Evolutionary conservation across 129 eudicot genomes (phyloP).

Genomic region (Mikania micrantha): DNA sequence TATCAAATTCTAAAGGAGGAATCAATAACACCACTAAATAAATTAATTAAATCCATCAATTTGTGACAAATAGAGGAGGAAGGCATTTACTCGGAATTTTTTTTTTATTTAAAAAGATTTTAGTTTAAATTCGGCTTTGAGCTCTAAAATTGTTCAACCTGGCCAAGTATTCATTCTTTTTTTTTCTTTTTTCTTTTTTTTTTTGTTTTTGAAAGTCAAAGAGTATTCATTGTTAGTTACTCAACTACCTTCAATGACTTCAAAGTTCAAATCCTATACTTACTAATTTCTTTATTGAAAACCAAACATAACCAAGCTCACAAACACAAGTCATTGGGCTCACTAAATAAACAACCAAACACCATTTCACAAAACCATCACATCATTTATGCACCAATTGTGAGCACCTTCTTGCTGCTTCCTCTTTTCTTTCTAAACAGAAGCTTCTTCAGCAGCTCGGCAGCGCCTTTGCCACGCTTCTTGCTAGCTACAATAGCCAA

Average conservation of each 20-base stretch:
- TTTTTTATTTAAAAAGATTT: too few relatives aligned
- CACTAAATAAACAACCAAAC: slow-evolving; percentile 11
- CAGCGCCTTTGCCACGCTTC: slow-evolving; percentile 46
- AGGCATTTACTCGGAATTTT: too few relatives aligned
- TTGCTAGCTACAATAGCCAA: slow-evolving; percentile 57
- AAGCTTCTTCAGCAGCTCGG: slow-evolving; percentile 59
- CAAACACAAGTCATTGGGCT: slow-evolving; percentile 7
- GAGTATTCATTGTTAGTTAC: too few relatives aligned
- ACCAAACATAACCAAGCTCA: slow-evolving; percentile 17
- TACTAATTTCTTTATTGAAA: slow-evolving; percentile 10
- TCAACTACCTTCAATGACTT: neutral
- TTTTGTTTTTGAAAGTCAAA: too few relatives aligned
- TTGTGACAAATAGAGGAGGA: too few relatives aligned
- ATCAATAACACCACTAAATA: too few relatives aligned
- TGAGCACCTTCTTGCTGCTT: slow-evolving; percentile 42
- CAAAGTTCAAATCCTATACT: neutral
- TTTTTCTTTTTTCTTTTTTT: too few relatives aligned
- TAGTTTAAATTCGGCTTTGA: too few relatives aligned
- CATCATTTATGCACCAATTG: slow-evolving; percentile 22
- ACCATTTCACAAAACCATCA: slow-evolving; percentile 15
- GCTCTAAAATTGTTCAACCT: too few relatives aligned
- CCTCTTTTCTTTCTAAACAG: slow-evolving; percentile 61
- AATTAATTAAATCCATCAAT: too few relatives aligned
- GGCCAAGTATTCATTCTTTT: too few relatives aligned
- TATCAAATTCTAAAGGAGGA: too few relatives aligned